These are phyloP conservation scores for Saprolegnia diclina DNA, from an alignment of 352 stramenopile genomes.

Conservation along the genomic window DNA sequence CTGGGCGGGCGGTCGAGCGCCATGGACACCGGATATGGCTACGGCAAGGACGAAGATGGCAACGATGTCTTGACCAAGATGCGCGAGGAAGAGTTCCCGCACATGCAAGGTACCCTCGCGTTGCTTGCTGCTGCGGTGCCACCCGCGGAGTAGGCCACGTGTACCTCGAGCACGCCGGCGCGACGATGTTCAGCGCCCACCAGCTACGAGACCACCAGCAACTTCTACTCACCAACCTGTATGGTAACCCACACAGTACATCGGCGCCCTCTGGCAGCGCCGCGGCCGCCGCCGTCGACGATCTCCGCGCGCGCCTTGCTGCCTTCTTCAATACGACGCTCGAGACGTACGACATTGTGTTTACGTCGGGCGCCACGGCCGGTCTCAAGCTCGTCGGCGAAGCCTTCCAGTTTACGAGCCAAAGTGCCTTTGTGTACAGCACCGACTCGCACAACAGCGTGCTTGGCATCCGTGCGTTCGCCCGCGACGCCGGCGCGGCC, in stretches of 20 bases:
- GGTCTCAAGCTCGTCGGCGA: slow-evolving; percentile 78
- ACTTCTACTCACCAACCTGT: slow-evolving; percentile 46
- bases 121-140: not conserved
- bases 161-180: slow-evolving; percentile 82
- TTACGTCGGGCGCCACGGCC: slow-evolving; percentile 78
- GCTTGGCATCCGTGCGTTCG: slow-evolving; percentile 53
- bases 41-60: not conserved
- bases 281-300: slow-evolving; percentile 42
- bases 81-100: not conserved
- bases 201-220: slow-evolving; percentile 51
- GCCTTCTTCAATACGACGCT: slow-evolving; percentile 58
- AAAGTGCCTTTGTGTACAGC: slow-evolving; percentile 51
- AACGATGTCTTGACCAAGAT: not conserved
- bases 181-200: slow-evolving; percentile 63
- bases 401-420: slow-evolving; percentile 59
- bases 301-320: slow-evolving; percentile 45
- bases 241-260: slow-evolving; percentile 65
- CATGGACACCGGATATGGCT: slow-evolving; percentile 17
- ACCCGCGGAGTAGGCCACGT: slow-evolving; percentile 27
- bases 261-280: slow-evolving; percentile 33
- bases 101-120: slow-evolving; percentile 7
- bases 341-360: slow-evolving; percentile 74
- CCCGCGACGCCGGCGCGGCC: slow-evolving; percentile 30
- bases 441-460: slow-evolving; percentile 73
- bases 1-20: not conserved